Evolutionary conservation across 305 asterid species (phyloP).

Genomic region (Ilex paraguariensis): DNA sequence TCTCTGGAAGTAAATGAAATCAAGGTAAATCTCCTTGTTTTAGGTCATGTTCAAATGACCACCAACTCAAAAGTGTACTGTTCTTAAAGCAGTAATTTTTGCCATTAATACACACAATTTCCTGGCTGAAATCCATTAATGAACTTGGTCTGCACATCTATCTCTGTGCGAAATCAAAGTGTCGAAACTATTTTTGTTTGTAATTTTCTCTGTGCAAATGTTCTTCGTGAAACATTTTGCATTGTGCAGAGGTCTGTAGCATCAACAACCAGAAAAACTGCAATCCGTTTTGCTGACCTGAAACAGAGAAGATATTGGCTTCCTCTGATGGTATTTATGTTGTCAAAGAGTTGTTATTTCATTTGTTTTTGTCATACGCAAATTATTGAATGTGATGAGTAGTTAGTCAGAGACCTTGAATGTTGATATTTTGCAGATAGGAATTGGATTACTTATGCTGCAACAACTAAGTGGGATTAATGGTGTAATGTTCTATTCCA

Average conservation of each 20-base stretch:
- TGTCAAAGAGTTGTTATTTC: not conserved
- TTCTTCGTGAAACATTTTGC: not conserved
- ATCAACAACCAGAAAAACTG: slow-evolving; percentile 47
- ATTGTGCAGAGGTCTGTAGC: slow-evolving; percentile 66
- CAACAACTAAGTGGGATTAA: slow-evolving; percentile 88
- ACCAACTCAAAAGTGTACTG: too few species aligned
- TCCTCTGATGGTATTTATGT: slow-evolving; percentile 61
- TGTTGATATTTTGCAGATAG: slow-evolving; percentile 39
- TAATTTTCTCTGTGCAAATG: too few species aligned
- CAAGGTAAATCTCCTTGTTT: slow-evolving; percentile 39
- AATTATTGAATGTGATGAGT: too few species aligned
- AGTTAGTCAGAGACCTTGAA: too few species aligned
- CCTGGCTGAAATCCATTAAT: too few species aligned
- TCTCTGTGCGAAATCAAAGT: too few species aligned
- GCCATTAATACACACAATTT: too few species aligned
- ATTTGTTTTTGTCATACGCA: too few species aligned
- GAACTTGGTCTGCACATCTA: too few species aligned
- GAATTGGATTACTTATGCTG: slow-evolving; percentile 75
- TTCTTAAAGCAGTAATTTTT: too few species aligned
- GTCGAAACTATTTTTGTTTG: too few species aligned
- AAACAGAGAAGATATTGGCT: slow-evolving; percentile 69
- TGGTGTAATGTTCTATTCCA: slow-evolving; percentile 81
- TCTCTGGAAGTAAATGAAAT: slow-evolving; percentile 73
- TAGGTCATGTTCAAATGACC: too few species aligned
- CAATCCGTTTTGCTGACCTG: slow-evolving; percentile 69